phyloP scores from a whole-genome alignment of 495 filamentous ascomycete species.

The Podospora australis region DNA sequence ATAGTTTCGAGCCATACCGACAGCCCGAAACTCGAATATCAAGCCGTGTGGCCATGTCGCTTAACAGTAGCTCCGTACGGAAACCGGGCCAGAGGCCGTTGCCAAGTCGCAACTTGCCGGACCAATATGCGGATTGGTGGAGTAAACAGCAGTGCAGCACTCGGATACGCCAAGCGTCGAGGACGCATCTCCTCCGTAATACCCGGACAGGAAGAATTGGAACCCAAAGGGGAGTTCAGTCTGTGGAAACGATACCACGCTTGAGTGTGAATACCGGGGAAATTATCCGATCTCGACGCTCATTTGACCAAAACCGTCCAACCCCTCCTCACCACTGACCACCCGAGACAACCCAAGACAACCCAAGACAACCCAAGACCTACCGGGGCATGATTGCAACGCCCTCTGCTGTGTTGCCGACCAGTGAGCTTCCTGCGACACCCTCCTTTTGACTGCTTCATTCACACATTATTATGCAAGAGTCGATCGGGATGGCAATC shows the following conservation, averaged over 20 bases:
- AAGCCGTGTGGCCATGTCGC: no score
- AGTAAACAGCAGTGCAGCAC: no score
- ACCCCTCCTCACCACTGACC: neutral
- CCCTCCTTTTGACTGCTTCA: neutral
- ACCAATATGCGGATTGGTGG: constrained; percentile 13
- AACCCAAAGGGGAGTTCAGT: neutral
- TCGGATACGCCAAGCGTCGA: neutral
- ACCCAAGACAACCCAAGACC: neutral
- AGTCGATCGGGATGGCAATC: constrained; percentile 5
- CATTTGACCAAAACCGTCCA: constrained; percentile 9
- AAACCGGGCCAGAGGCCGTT: no score
- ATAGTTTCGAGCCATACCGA: no score
- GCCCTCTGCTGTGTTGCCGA: constrained; percentile 5
- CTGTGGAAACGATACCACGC: neutral
- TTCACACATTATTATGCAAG: constrained; percentile 4
- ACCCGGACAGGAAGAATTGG: constrained; percentile 4
- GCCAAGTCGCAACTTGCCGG: no score
- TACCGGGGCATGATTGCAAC: constrained; percentile 3
- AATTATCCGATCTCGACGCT: constrained; percentile 16
- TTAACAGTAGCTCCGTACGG: no score
- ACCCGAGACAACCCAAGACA: neutral
- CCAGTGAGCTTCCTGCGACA: constrained; percentile 12
- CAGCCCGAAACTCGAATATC: no score
- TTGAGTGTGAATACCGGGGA: constrained; percentile 14
- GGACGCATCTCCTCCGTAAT: constrained; percentile 1